Conservation (phyloP, 2,329 filamentous ascomycete genomes). For the Diaporthe citrichinensis region DNA sequence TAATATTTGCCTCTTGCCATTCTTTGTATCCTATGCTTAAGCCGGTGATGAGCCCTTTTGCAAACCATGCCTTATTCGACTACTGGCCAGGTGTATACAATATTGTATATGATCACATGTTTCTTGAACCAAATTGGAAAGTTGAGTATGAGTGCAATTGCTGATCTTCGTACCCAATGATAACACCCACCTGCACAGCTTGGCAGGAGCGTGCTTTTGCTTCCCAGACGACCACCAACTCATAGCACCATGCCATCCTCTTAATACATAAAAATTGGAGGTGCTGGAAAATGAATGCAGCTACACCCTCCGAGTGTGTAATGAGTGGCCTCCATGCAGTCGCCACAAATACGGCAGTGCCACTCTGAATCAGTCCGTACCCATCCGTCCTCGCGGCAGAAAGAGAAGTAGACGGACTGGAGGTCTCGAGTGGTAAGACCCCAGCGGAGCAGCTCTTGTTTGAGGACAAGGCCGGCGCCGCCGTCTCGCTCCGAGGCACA, state of each 20-base stretch:
- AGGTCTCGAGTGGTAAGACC: conserved; percentile 3
- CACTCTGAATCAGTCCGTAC: not conserved
- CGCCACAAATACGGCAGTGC: conserved; percentile 33
- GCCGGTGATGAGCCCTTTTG: not conserved
- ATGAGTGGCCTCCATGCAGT: conserved; percentile 1
- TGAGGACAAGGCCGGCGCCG: not conserved
- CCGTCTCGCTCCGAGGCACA: conserved; percentile 11
- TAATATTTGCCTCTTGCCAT: not conserved
- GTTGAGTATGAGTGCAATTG: not conserved
- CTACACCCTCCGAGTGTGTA: no score
- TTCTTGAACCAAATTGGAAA: not conserved
- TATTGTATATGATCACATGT: no score
- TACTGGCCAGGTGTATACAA: not conserved
- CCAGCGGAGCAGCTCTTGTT: conserved; percentile 38
- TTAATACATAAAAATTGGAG: not conserved
- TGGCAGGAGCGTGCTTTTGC: not conserved
- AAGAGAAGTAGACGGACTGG: conserved; percentile 31
- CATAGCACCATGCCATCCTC: not conserved
- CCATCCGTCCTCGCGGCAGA: conserved; percentile 20
- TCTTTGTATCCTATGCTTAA: not conserved
- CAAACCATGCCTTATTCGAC: not conserved
- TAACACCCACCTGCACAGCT: no score
- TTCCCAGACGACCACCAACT: not conserved
- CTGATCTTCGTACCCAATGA: not conserved
- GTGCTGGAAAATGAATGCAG: no score